Evolutionary conservation across 2,329 filamentous ascomycete species (phyloP), one percentile per base, ranked within the genome.

Genomic region (Alternaria metachromatica): DNA sequence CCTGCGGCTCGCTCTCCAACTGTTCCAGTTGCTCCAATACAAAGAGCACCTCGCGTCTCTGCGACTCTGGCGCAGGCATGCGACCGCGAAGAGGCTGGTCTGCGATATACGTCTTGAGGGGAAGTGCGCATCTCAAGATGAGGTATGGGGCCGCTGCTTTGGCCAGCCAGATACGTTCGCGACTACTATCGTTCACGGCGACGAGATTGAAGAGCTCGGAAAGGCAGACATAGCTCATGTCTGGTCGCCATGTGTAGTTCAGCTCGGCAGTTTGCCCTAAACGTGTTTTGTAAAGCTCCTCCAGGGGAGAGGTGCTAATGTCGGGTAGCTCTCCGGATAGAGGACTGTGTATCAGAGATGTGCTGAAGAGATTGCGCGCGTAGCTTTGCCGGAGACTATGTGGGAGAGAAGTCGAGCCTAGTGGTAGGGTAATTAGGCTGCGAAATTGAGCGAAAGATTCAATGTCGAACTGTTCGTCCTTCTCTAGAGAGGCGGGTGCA

Each of bases 71-170:
- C 77, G 96, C 92, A 5, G 96, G 96, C 89, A 96, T 96, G 54
- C 90, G 87, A 0, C 96, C 94, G 13, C 96, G 71, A 20, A 99
- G 84, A 1, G 95, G 94, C 76, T 97, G 95, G 78, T 99, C 96
- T 5, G 94, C 92, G 49, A 96, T 90, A 76, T 97, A 98, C 1
- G 90, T 86, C 60, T 93, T 90, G n/a, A 98, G 82, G 0, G 92
- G 90, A 15, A 97, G 84, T 0, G 92, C 93, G 12, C 92, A 89
- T 3, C 96, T 89, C 2, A 97, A 83, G 48, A 98, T 90, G 3
- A 98, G 85, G 72, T 93, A 95, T 0, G 93, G 93, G 0, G 92
- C 90, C 0, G 90, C 88, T 4, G 91, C 91, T 74, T 89, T 87
- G 0, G 95, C 92, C 15, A 98, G 88, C 12, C 88, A 85, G 44